These are phyloP conservation scores for Alternaria rosae DNA, from an alignment of 2,329 filamentous ascomycete species.

Conservation along the genomic window DNA sequence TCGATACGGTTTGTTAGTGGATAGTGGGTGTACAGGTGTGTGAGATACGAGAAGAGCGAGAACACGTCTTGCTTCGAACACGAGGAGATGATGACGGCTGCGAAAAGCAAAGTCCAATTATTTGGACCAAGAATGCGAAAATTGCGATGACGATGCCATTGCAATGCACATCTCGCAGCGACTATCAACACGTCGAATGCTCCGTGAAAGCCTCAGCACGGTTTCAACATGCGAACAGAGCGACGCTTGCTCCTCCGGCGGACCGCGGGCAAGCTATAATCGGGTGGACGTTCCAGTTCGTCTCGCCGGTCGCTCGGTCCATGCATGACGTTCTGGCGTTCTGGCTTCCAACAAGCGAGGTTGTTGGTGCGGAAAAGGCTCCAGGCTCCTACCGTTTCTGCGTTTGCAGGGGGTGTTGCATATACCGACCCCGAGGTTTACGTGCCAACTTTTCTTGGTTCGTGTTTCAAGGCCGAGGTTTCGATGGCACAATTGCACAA, in stretches of 20 bases:
- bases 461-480: background rate
- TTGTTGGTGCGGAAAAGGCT: background rate
- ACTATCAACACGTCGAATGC: background rate
- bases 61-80: background rate
- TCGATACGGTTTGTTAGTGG: background rate
- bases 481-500: background rate
- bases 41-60: background rate
- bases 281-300: background rate
- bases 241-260: background rate
- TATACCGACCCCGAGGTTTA: conserved; percentile 14
- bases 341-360: background rate
- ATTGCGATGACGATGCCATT: background rate
- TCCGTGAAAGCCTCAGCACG: background rate
- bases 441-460: conserved; percentile 14
- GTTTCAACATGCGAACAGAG: background rate
- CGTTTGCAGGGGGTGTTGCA: conserved; percentile 3
- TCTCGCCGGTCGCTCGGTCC: background rate
- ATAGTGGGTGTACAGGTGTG: background rate
- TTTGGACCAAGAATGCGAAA: background rate
- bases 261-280: background rate
- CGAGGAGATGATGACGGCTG: background rate
- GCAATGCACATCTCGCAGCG: background rate
- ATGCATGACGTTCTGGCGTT: conserved; percentile 26
- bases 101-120: background rate
- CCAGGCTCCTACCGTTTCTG: background rate